Conservation (phyloP, 768 basidiomycete genomes). For the Chalciporus pseudorubinellus region DNA sequence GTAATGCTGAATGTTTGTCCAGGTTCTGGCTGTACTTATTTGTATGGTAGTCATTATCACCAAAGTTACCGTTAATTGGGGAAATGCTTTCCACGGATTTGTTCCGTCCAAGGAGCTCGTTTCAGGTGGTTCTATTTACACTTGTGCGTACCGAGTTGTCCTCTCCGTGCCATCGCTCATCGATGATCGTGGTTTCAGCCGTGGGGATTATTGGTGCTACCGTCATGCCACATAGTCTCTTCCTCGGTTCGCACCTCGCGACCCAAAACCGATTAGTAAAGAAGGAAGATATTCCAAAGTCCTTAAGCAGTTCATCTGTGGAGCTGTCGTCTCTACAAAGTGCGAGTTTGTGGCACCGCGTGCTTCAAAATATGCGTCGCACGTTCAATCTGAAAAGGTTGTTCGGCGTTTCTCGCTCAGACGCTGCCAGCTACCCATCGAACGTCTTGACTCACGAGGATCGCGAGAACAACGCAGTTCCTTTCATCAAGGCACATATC, state of each 20-base stretch:
- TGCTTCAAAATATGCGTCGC: slow-evolving; percentile 7
- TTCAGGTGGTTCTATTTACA: slow-evolving; percentile 56
- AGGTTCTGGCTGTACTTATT: slow-evolving; percentile 71
- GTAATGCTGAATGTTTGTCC: neutral
- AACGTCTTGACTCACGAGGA: slow-evolving; percentile 48
- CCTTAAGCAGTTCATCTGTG: neutral
- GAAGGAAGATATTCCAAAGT: slow-evolving; percentile 19
- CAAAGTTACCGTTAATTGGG: slow-evolving; percentile 70
- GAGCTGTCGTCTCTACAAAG: neutral
- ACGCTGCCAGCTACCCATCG: slow-evolving; percentile 18
- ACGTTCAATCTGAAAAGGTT: slow-evolving; percentile 13
- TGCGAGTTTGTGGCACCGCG: slow-evolving; percentile 24
- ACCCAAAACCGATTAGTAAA: slow-evolving; percentile 71
- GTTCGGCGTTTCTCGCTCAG: slow-evolving; percentile 25
- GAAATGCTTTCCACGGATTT: slow-evolving; percentile 68
- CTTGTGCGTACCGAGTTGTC: slow-evolving; percentile 44
- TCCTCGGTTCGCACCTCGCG: slow-evolving; percentile 81
- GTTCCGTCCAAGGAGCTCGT: slow-evolving; percentile 69
- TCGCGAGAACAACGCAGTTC: slow-evolving; percentile 52
- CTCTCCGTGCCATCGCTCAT: slow-evolving; percentile 13
- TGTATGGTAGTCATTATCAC: slow-evolving; percentile 79
- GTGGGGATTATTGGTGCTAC: slow-evolving; percentile 81
- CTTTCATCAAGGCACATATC: slow-evolving; percentile 61
- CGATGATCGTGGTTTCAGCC: slow-evolving; percentile 40
- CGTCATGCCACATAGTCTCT: slow-evolving; percentile 93